Conservation (phyloP, 768 basidiomycete genomes). For the Candolleomyces eurysporus region DNA sequence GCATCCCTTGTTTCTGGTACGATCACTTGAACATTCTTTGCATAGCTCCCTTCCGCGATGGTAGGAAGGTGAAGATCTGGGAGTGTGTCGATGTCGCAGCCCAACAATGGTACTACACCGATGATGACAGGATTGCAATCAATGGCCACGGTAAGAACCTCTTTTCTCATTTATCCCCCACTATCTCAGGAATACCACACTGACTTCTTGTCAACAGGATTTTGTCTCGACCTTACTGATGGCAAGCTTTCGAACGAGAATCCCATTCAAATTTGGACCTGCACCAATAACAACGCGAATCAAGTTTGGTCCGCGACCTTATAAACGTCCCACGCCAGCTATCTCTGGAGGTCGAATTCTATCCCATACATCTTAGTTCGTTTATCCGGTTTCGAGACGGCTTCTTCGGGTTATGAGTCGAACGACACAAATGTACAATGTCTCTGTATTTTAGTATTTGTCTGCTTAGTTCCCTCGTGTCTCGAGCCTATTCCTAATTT, state of each 20-base stretch:
- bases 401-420: no score
- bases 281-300: neutral
- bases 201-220: slow-evolving; percentile 2
- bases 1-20: neutral
- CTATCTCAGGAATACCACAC: neutral
- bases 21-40: neutral
- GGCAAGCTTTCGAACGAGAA: neutral
- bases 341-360: no score
- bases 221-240: slow-evolving; percentile 11
- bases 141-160: slow-evolving; percentile 8
- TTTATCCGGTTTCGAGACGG: no score
- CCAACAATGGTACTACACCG: slow-evolving; percentile 17
- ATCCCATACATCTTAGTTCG: no score
- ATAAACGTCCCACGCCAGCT: no score
- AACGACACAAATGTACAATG: no score
- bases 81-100: slow-evolving; percentile 17
- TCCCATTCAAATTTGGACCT: slow-evolving; percentile 3
- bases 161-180: neutral
- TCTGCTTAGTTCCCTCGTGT: no score
- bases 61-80: slow-evolving; percentile 21
- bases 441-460: no score
- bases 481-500: no score
- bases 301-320: neutral
- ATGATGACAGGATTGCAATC: slow-evolving; percentile 10
- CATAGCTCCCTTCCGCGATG: slow-evolving; percentile 15